Percentiles rank a stretch among this genome's conserved stretches.
These are phyloP conservation scores for Linum trigynum DNA, from an alignment of 345 rosid genomes.

Conservation along the genomic window DNA sequence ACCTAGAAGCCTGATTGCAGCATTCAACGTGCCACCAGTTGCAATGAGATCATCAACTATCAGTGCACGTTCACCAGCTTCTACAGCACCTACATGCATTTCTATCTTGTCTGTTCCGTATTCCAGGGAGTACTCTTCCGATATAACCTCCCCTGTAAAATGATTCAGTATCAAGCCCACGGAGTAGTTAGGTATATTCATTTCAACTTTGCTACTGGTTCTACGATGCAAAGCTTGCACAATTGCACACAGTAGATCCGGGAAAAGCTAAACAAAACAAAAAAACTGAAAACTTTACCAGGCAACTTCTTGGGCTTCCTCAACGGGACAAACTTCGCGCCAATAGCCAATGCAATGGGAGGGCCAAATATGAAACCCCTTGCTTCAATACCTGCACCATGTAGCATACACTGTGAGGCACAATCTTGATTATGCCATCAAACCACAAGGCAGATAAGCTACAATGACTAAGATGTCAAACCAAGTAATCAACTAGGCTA, in stretches of 20 bases:
- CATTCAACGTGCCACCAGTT: constrained; percentile 87
- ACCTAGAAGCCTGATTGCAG: constrained; percentile 95
- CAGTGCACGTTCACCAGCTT: constrained; percentile 79
- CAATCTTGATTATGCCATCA: not conserved
- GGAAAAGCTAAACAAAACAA: not conserved
- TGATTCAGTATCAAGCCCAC: not conserved
- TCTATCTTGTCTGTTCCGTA: constrained; percentile 91
- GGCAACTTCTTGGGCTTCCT: constrained; percentile 96
- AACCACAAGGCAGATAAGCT: not conserved
- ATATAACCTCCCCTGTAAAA: constrained; percentile 65
- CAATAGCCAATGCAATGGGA: constrained; percentile 97
- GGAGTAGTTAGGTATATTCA: not conserved
- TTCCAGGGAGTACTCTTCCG: constrained; percentile 89
- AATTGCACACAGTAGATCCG: not conserved
- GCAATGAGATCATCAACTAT: constrained; percentile 92
- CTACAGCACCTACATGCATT: constrained; percentile 97
- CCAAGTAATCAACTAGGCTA: not conserved
- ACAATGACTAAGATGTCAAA: not conserved
- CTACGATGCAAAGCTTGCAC: not conserved
- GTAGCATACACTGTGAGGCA: not conserved
- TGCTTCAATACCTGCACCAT: constrained; percentile 76
- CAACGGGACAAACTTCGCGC: constrained; percentile 96
- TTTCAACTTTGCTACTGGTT: not conserved
- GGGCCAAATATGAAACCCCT: constrained; percentile 99
- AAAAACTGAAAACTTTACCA: constrained; percentile 38